These are phyloP conservation scores for Knufia fluminis DNA, from an alignment of 2,329 filamentous ascomycete genomes.

Conservation along the genomic window DNA sequence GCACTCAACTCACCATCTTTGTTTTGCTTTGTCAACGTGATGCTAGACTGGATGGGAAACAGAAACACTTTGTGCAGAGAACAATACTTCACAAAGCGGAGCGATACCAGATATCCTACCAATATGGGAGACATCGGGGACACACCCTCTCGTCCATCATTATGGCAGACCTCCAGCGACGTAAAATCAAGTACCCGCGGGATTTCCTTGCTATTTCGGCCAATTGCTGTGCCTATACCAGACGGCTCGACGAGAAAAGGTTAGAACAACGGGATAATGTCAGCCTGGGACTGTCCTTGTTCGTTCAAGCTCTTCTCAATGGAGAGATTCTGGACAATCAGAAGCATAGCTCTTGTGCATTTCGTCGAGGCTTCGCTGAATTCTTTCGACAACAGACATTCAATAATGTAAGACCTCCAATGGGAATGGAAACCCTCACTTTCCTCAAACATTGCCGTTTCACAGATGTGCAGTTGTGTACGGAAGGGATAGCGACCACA, in stretches of 20 bases:
- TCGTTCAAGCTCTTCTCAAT: constrained; percentile 3
- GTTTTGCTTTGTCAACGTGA: constrained; percentile 3
- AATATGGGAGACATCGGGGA: background rate
- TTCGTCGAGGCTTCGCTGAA: background rate
- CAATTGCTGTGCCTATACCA: constrained; percentile 7
- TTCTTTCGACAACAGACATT: background rate
- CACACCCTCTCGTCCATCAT: constrained; percentile 4
- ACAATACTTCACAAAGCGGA: background rate
- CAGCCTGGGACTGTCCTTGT: constrained; percentile 7
- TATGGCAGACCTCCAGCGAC: constrained; percentile 2
- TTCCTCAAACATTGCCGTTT: constrained; percentile 9
- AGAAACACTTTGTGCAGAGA: constrained; percentile 1
- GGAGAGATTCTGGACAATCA: constrained; percentile 7
- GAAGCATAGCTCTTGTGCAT: background rate
- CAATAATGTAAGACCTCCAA: background rate
- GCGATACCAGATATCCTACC: constrained; percentile 2
- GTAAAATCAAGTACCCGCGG: background rate
- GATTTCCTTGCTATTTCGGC: constrained; percentile 6
- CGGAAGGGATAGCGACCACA: constrained; percentile 6
- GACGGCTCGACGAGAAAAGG: background rate
- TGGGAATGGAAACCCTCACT: background rate
- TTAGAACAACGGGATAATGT: background rate
- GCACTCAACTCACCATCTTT: background rate
- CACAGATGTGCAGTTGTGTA: background rate
- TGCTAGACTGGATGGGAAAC: constrained; percentile 1